A percentile compares a stretch with the other conserved stretches of the same genome.
Conservation (phyloP, 2,329 filamentous ascomycete genomes). For the Talaromyces sp. region DNA sequence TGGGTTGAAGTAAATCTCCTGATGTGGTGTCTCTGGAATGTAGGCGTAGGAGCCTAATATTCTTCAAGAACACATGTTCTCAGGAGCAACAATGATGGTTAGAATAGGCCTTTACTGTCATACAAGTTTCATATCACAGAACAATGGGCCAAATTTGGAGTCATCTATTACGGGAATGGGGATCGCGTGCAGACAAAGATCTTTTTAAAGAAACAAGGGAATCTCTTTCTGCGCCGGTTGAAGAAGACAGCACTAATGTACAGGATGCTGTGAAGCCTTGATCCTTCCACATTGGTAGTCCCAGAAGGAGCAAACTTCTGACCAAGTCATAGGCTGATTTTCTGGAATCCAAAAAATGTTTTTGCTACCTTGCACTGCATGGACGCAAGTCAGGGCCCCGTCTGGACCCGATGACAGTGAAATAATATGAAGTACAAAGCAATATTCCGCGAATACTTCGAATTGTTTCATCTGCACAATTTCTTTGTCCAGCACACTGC, state of each 20-base stretch:
- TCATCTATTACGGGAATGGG: background rate
- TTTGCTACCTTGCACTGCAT: background rate
- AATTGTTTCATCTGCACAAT: background rate
- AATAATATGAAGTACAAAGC: background rate
- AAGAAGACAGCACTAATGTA: no score
- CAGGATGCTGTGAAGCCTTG: no score
- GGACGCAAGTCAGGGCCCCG: background rate
- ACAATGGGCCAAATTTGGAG: background rate
- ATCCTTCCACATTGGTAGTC: background rate
- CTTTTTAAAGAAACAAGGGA: background rate
- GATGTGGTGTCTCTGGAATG: background rate
- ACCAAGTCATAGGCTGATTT: background rate
- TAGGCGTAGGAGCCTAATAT: background rate
- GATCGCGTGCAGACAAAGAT: background rate
- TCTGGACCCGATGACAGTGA: background rate
- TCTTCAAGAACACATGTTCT: background rate
- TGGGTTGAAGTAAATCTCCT: background rate
- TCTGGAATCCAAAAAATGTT: background rate
- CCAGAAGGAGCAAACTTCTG: background rate
- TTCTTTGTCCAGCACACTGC: background rate
- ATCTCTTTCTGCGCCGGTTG: background rate
- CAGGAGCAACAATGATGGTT: background rate
- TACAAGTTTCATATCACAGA: background rate
- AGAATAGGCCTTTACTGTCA: background rate
- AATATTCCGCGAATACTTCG: background rate